Evolutionary conservation across 345 rosid species (phyloP).

Genomic region (Limnanthes douglasii): DNA sequence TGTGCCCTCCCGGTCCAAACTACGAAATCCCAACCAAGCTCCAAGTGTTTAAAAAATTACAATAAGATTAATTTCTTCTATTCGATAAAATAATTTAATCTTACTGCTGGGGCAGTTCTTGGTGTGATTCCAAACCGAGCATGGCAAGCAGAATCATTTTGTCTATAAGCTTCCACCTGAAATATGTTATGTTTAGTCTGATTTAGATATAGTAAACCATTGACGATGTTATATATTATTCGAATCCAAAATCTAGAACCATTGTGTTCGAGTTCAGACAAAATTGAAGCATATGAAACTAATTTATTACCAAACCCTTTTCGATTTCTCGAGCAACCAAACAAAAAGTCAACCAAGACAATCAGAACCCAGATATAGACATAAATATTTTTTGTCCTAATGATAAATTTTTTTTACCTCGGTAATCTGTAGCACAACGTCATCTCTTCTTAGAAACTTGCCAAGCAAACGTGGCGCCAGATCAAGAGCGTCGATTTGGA

Average conservation of each 20-base stretch:
- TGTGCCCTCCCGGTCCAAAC: constrained; percentile 95
- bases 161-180: constrained; percentile 96
- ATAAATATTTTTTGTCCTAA: no score
- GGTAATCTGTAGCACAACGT: constrained; percentile 69
- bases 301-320: background rate
- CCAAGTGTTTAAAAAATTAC: no score
- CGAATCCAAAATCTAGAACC: background rate
- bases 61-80: no score
- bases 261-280: background rate
- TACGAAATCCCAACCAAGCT: constrained; percentile 15
- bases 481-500: constrained; percentile 69
- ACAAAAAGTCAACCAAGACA: constrained; percentile 1
- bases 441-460: constrained; percentile 59
- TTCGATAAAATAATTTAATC: constrained; percentile 5
- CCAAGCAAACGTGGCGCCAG: constrained; percentile 94
- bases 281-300: background rate
- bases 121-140: constrained; percentile 72
- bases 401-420: constrained; percentile 52
- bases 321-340: background rate
- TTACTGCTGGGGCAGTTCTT: constrained; percentile 81
- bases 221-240: no score
- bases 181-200: no score
- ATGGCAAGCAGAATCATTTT: constrained; percentile 91
- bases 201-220: no score
- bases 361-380: constrained; percentile 1